phyloP scores from a whole-genome alignment of 1,284 basidiomycete genomes.

The Phellinidium pouzarii region DNA sequence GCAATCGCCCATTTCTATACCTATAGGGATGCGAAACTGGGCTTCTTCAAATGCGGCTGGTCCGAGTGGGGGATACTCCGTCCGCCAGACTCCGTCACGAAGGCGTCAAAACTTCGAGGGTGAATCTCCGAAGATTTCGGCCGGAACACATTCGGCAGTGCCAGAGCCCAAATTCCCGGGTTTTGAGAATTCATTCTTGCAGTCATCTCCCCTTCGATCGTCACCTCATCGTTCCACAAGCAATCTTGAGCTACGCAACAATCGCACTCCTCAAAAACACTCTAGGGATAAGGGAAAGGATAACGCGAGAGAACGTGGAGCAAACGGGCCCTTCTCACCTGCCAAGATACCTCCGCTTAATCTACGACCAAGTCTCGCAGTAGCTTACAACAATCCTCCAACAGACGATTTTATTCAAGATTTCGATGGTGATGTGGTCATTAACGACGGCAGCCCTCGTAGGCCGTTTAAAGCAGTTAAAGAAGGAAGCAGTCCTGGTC shows the following conservation, averaged over 20 bases:
- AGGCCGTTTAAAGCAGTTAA: background rate
- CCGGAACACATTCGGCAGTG: slow-evolving; percentile 10
- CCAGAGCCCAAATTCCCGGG: slow-evolving; percentile 24
- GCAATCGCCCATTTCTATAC: slow-evolving; percentile 33
- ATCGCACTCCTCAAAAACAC: slow-evolving; percentile 21
- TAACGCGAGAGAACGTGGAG: background rate
- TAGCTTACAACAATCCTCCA: background rate
- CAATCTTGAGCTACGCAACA: slow-evolving; percentile 23
- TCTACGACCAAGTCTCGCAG: background rate
- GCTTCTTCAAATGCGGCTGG: slow-evolving; percentile 22
- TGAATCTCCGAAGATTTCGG: slow-evolving; percentile 18
- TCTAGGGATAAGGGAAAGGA: slow-evolving; percentile 2
- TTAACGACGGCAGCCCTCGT: slow-evolving; percentile 2
- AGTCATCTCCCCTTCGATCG: slow-evolving; percentile 21
- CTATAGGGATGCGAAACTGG: slow-evolving; percentile 37
- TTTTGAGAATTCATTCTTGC: slow-evolving; percentile 32
- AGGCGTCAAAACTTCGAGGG: slow-evolving; percentile 27
- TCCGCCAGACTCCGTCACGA: slow-evolving; percentile 34
- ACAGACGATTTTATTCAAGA: slow-evolving; percentile 16
- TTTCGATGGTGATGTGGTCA: slow-evolving; percentile 10
- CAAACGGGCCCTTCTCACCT: slow-evolving; percentile 5
- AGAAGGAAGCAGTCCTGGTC: slow-evolving; percentile 10
- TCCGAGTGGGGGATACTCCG: slow-evolving; percentile 26
- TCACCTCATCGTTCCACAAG: slow-evolving; percentile 11
- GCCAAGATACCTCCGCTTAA: slow-evolving; percentile 3